These are phyloP conservation scores for Russula sp. DNA, from an alignment of 768 basidiomycete species.

Conservation along the genomic window DNA sequence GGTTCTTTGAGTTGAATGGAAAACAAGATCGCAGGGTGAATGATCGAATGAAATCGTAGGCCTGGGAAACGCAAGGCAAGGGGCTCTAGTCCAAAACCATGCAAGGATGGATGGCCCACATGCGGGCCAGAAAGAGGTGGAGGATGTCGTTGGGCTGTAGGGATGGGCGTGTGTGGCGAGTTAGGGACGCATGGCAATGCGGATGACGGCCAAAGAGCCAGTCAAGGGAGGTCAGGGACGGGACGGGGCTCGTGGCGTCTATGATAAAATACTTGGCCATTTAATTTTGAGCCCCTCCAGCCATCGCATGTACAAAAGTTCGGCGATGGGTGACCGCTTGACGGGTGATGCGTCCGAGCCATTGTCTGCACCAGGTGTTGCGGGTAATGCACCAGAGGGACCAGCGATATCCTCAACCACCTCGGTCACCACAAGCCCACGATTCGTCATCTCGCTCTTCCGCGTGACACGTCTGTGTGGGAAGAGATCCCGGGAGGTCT, in stretches of 20 bases:
- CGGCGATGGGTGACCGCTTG: slow-evolving; percentile 85
- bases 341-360: slow-evolving; percentile 28
- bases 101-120: not conserved
- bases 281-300: slow-evolving; percentile 85
- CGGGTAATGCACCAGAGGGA: slow-evolving; percentile 27
- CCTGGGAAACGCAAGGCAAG: not conserved
- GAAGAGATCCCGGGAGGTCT: slow-evolving; percentile 74
- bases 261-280: slow-evolving; percentile 68
- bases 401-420: slow-evolving; percentile 53
- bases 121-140: not conserved
- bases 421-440: slow-evolving; percentile 79
- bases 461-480: slow-evolving; percentile 74
- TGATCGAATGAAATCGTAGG: slow-evolving; percentile 1
- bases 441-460: slow-evolving; percentile 79
- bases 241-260: not conserved
- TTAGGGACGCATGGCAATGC: not conserved
- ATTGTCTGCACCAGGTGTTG: slow-evolving; percentile 35
- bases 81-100: not conserved
- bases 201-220: not conserved
- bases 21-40: not conserved
- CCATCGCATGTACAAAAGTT: slow-evolving; percentile 97
- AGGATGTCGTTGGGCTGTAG: not conserved
- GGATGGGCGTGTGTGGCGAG: not conserved
- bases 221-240: not conserved
- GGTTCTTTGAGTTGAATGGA: not conserved